Evolutionary conservation across 176 grass and related monocot genomes (phyloP), one percentile per base, ranked within the genome.

Genomic region (Zea luxurians): DNA sequence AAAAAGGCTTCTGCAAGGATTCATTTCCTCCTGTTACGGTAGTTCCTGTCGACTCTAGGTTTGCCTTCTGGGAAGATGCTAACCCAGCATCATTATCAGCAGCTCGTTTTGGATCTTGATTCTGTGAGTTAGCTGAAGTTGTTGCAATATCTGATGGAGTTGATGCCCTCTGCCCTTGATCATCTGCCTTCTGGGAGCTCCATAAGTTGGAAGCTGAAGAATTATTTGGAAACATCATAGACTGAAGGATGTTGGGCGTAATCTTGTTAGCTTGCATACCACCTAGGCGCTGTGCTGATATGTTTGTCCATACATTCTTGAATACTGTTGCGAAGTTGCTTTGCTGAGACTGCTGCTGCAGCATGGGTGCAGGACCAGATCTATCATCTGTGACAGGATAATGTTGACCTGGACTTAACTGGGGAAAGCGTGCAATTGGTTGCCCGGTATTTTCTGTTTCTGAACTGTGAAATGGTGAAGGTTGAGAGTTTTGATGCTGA

Each of bases 241-340:
- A 97, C 68, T 97, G 91, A 55, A 94, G 87, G 69, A 90, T 86
- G 80, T 86, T 88, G 36, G 95, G 89, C 68, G 91, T 90, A 49
- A 92, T 81, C 78, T 90, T 97, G 65, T 89, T 87, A 81, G 74
- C 63, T 46, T 88, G 91, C 59, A 83, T 66, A 80, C 85, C 85
- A 69, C 85, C 58, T 80, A 80, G 60, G 80, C 77, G 89, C 66
- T 94, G 94, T 66, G 89, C 83, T 42, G 91, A 85, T 86, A 97
- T 86, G 64, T 97, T 94, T 78, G 89, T 92, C 91, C 95, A 97
- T 64, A 94, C 91, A 88, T 97, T 92, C 72, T 92, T 88, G 82
- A 97, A 97, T 68, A 92, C 89, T 20, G 87, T 92, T 76, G 89
- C 84, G 52, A 87, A 76, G 62, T 84, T 90, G 57, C 57, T 54